Evolutionary conservation across 176 grass and related monocot species (phyloP).

Genomic region (Carex parvula): DNA sequence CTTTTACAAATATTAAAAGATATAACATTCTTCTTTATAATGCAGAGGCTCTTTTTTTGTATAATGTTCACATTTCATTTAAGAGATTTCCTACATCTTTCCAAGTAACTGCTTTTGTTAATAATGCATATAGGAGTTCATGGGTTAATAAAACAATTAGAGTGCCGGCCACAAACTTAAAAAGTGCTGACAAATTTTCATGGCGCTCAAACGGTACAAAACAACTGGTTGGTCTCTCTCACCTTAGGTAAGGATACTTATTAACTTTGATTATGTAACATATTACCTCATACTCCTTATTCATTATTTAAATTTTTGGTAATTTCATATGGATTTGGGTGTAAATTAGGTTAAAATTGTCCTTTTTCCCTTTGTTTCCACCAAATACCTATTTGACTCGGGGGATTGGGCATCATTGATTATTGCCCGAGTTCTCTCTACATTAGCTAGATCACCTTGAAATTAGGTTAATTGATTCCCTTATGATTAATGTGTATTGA

Average conservation of each 20-base stretch:
- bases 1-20: neutral
- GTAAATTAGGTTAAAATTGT: neutral
- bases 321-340: slow-evolving; percentile 13
- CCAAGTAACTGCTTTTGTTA: neutral
- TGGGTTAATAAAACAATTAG: slow-evolving; percentile 18
- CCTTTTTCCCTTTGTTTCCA: neutral
- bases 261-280: neutral
- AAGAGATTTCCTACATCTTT: neutral
- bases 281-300: neutral
- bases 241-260: slow-evolving; percentile 7
- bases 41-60: neutral
- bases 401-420: neutral
- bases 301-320: neutral
- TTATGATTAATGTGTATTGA: neutral
- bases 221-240: slow-evolving; percentile 28
- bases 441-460: neutral
- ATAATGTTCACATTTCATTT: neutral
- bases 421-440: neutral
- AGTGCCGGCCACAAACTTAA: slow-evolving; percentile 1
- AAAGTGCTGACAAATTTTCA: slow-evolving; percentile 17
- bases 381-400: neutral
- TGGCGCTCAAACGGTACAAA: slow-evolving; percentile 31
- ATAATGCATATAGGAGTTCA: slow-evolving; percentile 14
- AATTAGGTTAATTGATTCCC: neutral
- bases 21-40: neutral